A percentile compares a stretch with the other conserved stretches of the same genome.
phyloP scores from a whole-genome alignment of 2,329 filamentous ascomycete species.

The Trichophyton verrucosum region DNA sequence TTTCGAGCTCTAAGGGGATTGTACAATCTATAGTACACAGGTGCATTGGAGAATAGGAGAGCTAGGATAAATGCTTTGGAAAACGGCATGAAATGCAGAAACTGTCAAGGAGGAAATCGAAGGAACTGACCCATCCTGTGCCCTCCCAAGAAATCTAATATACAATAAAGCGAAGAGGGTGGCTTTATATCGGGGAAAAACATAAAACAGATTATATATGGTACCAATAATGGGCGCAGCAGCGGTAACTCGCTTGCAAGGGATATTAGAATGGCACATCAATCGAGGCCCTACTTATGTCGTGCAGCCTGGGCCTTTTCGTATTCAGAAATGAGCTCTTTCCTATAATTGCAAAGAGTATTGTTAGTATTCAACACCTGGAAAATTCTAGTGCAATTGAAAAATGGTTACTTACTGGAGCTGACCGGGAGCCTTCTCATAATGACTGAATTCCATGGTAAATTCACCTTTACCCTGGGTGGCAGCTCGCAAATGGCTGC shows the following conservation, averaged over 20 bases:
- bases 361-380: background rate
- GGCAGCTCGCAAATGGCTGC: constrained; percentile 74
- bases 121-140: background rate
- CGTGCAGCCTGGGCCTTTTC: constrained; percentile 54
- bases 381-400: background rate
- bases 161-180: constrained; percentile 15
- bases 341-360: constrained; percentile 26
- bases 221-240: background rate
- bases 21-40: background rate
- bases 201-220: background rate
- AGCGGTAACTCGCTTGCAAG: background rate
- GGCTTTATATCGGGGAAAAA: constrained; percentile 9
- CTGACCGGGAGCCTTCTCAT: constrained; percentile 72
- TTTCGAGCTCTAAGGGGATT: background rate
- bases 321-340: constrained; percentile 55
- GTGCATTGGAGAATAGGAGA: background rate
- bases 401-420: constrained; percentile 58
- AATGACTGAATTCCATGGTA: constrained; percentile 97
- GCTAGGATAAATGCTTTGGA: background rate
- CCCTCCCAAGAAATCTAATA: constrained; percentile 12
- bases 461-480: constrained; percentile 99
- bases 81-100: background rate
- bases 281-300: constrained; percentile 46
- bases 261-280: background rate
- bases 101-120: background rate